A percentile compares a stretch with the other conserved stretches of the same genome.
phyloP scores from a whole-genome alignment of 177 flowering plant genomes.

The Vitis hybrid region DNA sequence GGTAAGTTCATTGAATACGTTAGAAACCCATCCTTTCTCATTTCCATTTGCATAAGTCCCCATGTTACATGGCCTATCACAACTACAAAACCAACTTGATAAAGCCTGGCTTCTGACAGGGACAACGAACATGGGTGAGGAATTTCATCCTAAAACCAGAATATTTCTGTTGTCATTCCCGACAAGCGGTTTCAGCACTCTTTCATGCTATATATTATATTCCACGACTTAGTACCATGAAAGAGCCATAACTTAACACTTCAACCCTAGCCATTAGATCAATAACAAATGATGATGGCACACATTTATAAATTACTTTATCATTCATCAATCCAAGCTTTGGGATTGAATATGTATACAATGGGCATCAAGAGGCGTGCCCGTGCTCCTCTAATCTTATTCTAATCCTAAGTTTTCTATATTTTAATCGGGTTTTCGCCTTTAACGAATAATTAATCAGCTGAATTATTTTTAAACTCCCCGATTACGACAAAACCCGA shows the following conservation, averaged over 20 bases:
- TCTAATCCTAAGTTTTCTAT: neutral
- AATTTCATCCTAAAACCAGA: conserved; percentile 5
- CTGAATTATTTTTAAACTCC: neutral
- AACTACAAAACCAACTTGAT: conserved; percentile 11
- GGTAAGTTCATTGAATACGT: no score
- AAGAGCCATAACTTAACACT: neutral
- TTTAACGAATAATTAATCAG: conserved; percentile 13
- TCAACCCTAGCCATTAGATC: conserved; percentile 5
- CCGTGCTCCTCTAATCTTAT: neutral
- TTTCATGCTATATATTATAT: neutral
- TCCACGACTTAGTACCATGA: neutral
- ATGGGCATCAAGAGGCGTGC: neutral
- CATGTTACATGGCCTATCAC: neutral
- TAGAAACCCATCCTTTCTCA: no score
- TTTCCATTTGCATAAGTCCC: no score
- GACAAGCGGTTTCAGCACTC: conserved; percentile 32
- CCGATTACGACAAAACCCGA: conserved; percentile 11
- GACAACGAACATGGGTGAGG: conserved; percentile 25
- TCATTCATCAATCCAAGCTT: conserved; percentile 11
- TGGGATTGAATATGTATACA: conserved; percentile 4
- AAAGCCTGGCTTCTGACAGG: conserved; percentile 23
- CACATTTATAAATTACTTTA: conserved; percentile 3
- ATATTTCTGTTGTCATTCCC: conserved; percentile 12
- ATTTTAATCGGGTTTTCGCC: neutral
- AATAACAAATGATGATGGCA: neutral